Conservation (phyloP, 208 protist species). For the Wallacemonas sp. region DNA sequence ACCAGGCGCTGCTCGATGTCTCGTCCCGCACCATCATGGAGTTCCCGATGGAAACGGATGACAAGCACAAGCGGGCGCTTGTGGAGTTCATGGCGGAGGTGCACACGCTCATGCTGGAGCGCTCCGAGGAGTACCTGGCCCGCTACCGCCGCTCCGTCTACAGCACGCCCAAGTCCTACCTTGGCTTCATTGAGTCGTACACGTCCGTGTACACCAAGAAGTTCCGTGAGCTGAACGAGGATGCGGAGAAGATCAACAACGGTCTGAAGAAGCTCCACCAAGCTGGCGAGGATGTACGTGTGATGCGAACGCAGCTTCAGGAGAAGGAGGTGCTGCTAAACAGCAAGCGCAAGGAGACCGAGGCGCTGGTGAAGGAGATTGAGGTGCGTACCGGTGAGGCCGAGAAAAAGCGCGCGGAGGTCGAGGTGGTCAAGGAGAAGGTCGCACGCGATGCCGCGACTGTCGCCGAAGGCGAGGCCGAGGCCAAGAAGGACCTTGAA, state of each 20-base stretch:
- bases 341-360: conserved; percentile 92
- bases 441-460: conserved; percentile 89
- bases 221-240: conserved; percentile 89
- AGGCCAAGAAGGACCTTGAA: conserved; percentile 95
- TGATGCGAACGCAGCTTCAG: conserved; percentile 95
- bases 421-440: conserved; percentile 92
- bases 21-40: conserved; percentile 86
- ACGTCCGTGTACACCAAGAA: conserved; percentile 92
- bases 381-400: conserved; percentile 91
- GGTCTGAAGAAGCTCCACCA: conserved; percentile 95
- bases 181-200: conserved; percentile 94
- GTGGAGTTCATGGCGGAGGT: conserved; percentile 93
- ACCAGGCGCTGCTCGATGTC: conserved; percentile 94
- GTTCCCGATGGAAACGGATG: conserved; percentile 93
- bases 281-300: conserved; percentile 92
- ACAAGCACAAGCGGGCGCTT: conserved; percentile 87
- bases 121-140: conserved; percentile 92
- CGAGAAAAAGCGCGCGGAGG: conserved; percentile 96
- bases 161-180: conserved; percentile 94
- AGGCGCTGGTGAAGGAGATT: conserved; percentile 94
- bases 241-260: conserved; percentile 92
- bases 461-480: conserved; percentile 90
- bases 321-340: conserved; percentile 93
- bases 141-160: conserved; percentile 92
- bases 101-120: conserved; percentile 89